phyloP scores from a whole-genome alignment of 352 stramenopile genomes.

The Phytophthora palmivora region DNA sequence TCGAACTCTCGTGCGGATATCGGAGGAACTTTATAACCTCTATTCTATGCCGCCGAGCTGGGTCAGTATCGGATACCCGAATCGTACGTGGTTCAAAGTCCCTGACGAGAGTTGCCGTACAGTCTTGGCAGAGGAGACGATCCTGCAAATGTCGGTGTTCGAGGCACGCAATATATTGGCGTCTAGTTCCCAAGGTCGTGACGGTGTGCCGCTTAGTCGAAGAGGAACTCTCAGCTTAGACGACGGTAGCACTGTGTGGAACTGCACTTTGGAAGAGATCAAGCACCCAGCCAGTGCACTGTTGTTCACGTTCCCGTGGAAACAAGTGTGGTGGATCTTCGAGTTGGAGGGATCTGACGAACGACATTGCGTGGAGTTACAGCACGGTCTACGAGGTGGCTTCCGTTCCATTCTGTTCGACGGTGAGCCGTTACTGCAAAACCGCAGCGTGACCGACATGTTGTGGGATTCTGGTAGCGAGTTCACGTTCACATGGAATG shows the following conservation, averaged over 20 bases:
- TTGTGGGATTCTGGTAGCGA: slow-evolving; percentile 84
- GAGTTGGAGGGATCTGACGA: slow-evolving; percentile 58
- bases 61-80: slow-evolving; percentile 81
- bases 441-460: slow-evolving; percentile 74
- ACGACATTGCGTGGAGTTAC: slow-evolving; percentile 74
- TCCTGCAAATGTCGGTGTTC: slow-evolving; percentile 80
- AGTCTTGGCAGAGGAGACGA: slow-evolving; percentile 74
- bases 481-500: slow-evolving; percentile 69
- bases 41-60: slow-evolving; percentile 80
- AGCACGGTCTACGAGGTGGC: slow-evolving; percentile 78
- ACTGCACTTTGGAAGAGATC: slow-evolving; percentile 82
- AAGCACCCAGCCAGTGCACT: slow-evolving; percentile 81
- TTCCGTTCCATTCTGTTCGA: slow-evolving; percentile 81
- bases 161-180: slow-evolving; percentile 72
- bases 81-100: slow-evolving; percentile 86
- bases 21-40: slow-evolving; percentile 81
- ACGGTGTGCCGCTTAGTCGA: slow-evolving; percentile 72
- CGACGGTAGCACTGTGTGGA: slow-evolving; percentile 58
- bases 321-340: slow-evolving; percentile 89
- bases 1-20: slow-evolving; percentile 67
- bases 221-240: slow-evolving; percentile 57
- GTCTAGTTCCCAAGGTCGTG: slow-evolving; percentile 73
- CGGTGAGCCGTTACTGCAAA: slow-evolving; percentile 68
- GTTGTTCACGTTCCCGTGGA: slow-evolving; percentile 88
- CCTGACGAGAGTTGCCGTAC: slow-evolving; percentile 71